Evolutionary conservation across 2,329 filamentous ascomycete species (phyloP), one percentile per base, ranked within the genome.

Genomic region (Epicoccum nigrum): DNA sequence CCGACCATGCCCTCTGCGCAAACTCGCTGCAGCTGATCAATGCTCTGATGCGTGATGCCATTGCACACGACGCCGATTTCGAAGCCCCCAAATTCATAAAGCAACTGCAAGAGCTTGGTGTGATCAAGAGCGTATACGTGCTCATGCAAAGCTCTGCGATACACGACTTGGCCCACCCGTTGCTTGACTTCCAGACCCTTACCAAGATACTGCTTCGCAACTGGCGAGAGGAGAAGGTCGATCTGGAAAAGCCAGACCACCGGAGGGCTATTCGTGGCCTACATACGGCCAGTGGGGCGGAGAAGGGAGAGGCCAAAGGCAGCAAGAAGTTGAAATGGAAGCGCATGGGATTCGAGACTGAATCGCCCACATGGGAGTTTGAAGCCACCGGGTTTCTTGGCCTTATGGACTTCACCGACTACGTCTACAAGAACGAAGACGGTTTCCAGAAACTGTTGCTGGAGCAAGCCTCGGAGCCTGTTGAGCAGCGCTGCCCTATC

Each of bases 61-160:
- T 97, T 43, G 88, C 89, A 21, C 86, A 84, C 65, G 90, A 93
- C 44, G 80, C 80, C 34, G 83, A 87, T 52, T 86, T 90, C 54
- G 93, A 97, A 65, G 97, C 94, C 92, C 90, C 92, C 40, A 94
- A 90, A 65, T 95, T 97, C 66, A 92, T 99, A 73, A 96, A 96
- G 77, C 83, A 87, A 58, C 75, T 99, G 60, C 94, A 97, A 73
- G 93, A 97, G 74, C 77, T 97, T 23, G 94, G 93, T 0, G 85
- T 97, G 31, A 96, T 97, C 59, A 90, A 91, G 72, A 90, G 91
- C 8, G 93, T 96, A 12, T 97, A 82, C 73, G 85, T 85, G 59
- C 83, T 99, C 49, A 97, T 97, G 92, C 92, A 96, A 76, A 92
- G 92, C 65, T 93, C 91, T 21, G 88, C 92, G 2, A 79, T 97